These are phyloP conservation scores for Macrolepiota albuminosa DNA, from an alignment of 768 basidiomycete species.

Conservation along the genomic window DNA sequence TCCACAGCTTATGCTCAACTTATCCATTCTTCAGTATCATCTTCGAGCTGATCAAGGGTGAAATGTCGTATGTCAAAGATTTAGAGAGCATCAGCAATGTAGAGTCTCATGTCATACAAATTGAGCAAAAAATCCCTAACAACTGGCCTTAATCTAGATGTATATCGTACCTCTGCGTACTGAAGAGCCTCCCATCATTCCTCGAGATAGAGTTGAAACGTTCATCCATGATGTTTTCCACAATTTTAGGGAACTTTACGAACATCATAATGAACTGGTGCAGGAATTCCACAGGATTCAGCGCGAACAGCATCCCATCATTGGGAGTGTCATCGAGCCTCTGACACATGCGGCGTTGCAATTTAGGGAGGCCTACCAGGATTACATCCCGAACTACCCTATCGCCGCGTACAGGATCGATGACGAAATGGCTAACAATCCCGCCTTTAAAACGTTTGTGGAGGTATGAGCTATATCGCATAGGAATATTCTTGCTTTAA, in stretches of 20 bases:
- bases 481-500: constrained; percentile 13
- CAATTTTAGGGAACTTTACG: constrained; percentile 74
- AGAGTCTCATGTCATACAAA: constrained; percentile 18
- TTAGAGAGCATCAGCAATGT: constrained; percentile 81
- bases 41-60: constrained; percentile 92
- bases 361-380: constrained; percentile 90
- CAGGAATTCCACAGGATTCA: constrained; percentile 84
- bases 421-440: constrained; percentile 81
- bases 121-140: neutral
- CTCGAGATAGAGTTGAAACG: constrained; percentile 58
- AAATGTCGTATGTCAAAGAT: constrained; percentile 94
- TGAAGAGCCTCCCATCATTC: constrained; percentile 74
- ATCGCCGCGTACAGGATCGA: constrained; percentile 86
- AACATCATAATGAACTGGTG: constrained; percentile 71
- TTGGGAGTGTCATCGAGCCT: constrained; percentile 77
- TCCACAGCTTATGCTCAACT: neutral
- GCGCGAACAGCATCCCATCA: constrained; percentile 77
- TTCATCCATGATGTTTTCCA: constrained; percentile 90
- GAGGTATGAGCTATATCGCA: constrained; percentile 46
- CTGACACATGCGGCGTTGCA: constrained; percentile 88
- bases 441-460: constrained; percentile 75
- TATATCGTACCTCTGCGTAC: constrained; percentile 73
- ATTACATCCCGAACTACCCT: constrained; percentile 91
- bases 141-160: constrained; percentile 44
- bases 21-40: constrained; percentile 57